These are phyloP conservation scores for Knufia petricola DNA, from an alignment of 2,329 filamentous ascomycete genomes.

Conservation along the genomic window DNA sequence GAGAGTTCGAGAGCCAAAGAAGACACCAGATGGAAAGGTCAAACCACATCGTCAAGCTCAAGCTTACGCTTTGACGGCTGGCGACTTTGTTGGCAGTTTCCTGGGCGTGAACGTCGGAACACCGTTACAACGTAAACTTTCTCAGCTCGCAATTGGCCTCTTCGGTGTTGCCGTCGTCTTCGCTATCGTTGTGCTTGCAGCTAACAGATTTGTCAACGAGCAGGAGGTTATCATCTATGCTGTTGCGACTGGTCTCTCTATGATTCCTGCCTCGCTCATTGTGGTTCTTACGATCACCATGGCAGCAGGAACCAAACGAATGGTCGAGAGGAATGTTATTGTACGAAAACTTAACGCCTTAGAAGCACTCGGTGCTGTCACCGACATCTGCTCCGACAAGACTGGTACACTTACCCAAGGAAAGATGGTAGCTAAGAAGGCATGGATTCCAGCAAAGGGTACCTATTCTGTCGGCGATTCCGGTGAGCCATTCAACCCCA, in stretches of 20 bases:
- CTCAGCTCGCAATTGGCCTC: conserved; percentile 52
- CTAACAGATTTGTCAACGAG: conserved; percentile 42
- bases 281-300: conserved; percentile 61
- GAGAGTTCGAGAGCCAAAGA: conserved; percentile 43
- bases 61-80: conserved; percentile 43
- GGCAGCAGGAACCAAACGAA: conserved; percentile 50
- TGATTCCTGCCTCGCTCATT: conserved; percentile 53
- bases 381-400: conserved; percentile 49
- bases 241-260: conserved; percentile 43
- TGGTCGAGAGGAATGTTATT: conserved; percentile 49
- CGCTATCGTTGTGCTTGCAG: conserved; percentile 55
- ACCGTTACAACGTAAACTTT: conserved; percentile 55
- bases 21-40: conserved; percentile 39
- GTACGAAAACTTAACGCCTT: conserved; percentile 48
- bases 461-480: conserved; percentile 50
- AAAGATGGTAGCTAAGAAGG: conserved; percentile 53
- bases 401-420: conserved; percentile 54
- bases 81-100: conserved; percentile 52
- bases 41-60: conserved; percentile 46
- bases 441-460: conserved; percentile 49
- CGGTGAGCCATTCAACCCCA: conserved; percentile 49
- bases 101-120: conserved; percentile 58
- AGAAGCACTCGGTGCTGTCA: conserved; percentile 54
- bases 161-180: conserved; percentile 53
- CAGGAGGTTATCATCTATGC: conserved; percentile 51